These are phyloP conservation scores for Akebia trifoliata DNA, from an alignment of 164 flowering plant genomes.

Conservation along the genomic window DNA sequence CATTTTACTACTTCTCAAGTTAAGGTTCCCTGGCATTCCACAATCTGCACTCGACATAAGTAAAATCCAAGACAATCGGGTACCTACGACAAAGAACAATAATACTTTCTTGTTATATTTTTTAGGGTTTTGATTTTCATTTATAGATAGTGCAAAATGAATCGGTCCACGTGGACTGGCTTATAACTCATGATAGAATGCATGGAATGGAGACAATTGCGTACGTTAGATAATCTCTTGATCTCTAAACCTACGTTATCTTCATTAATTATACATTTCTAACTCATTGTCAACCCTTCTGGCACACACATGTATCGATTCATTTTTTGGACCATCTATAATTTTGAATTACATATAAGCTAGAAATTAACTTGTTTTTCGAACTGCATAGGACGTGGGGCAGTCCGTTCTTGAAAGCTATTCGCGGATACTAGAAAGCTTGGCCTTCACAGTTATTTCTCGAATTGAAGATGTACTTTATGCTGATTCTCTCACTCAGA, in stretches of 20 bases:
- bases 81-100: conserved; percentile 28
- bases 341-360: background rate
- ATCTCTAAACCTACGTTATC: too few species aligned
- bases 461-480: conserved; percentile 73
- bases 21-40: conserved; percentile 75
- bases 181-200: too few species aligned
- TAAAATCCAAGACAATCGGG: conserved; percentile 74
- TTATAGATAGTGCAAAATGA: too few species aligned
- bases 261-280: too few species aligned
- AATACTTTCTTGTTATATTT: background rate
- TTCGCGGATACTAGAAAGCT: conserved; percentile 81
- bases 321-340: too few species aligned
- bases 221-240: too few species aligned
- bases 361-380: background rate
- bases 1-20: conserved; percentile 68
- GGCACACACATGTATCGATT: too few species aligned
- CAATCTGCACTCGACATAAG: conserved; percentile 80
- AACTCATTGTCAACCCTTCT: too few species aligned
- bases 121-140: background rate
- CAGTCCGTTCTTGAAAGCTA: conserved; percentile 81
- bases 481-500: conserved; percentile 45
- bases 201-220: too few species aligned
- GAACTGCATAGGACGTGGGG: conserved; percentile 69
- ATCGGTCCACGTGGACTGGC: too few species aligned
- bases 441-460: conserved; percentile 66